These are phyloP conservation scores for Kodamaea plutei DNA, from an alignment of 1,139 yeast species.

Conservation along the genomic window DNA sequence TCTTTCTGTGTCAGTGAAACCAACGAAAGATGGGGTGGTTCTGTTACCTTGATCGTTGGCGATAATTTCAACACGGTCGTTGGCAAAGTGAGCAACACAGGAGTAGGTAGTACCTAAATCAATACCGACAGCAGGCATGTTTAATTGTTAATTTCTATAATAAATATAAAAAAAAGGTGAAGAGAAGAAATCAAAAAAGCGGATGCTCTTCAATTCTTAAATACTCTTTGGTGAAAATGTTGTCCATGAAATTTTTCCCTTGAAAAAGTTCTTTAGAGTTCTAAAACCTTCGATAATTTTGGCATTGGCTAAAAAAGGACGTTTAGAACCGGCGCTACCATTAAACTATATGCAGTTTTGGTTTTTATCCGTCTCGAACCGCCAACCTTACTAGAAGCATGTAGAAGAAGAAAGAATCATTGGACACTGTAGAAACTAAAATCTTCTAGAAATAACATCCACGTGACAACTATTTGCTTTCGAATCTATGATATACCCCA, in stretches of 20 bases:
- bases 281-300: constrained; percentile 13
- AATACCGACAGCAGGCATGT: constrained; percentile 61
- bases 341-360: no score
- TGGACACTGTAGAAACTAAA: no score
- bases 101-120: constrained; percentile 86
- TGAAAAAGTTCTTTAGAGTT: constrained; percentile 12
- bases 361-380: no score
- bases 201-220: constrained; percentile 9
- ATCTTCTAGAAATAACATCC: no score
- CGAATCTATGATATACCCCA: no score
- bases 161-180: constrained; percentile 7
- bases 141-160: constrained; percentile 20
- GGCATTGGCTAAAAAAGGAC: constrained; percentile 3
- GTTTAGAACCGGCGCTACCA: no score
- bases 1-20: constrained; percentile 64
- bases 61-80: constrained; percentile 68
- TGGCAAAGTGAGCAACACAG: constrained; percentile 73
- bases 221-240: constrained; percentile 8
- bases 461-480: no score
- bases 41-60: constrained; percentile 72
- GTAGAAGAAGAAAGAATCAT: no score
- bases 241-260: constrained; percentile 11
- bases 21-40: constrained; percentile 68
- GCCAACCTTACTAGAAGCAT: no score
- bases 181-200: constrained; percentile 7